Evolutionary conservation across 495 filamentous ascomycete species (phyloP), one percentile per base, ranked within the genome.

Genomic region (Hypoxylon lienhwacheense): DNA sequence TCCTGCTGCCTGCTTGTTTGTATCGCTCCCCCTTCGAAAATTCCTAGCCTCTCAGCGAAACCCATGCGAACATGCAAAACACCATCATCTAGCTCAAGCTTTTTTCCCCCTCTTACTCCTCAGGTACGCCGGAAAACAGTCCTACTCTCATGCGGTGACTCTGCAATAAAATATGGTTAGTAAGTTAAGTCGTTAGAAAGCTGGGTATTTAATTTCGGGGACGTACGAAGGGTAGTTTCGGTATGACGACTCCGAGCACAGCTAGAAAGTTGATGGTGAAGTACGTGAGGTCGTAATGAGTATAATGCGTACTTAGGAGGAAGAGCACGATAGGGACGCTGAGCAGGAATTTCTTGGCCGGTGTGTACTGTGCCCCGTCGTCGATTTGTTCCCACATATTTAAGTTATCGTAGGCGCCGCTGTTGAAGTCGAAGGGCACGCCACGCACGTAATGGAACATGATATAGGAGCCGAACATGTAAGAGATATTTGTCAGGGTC

Each of bases 341-440:
- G 62, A 98, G 83, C 52, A 98, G 73, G 71, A 97, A 98, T 72
- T 98, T 98, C 81, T 98, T 98, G 47, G 93, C 84, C 8, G 93
- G 93, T 4, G 93, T 98, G 75, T 97, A 98, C 68, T 98, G 93
- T 70, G 93, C 93, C 21, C 93, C 93, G 64, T 98, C 93, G 76
- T 98, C 93, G 67, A 98, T 98, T 77, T 98, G 93, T 77, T 98
- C 93, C 93, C 93, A 98, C 91, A 98, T 96, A 74, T 97, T 97
- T 59, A 97, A 81, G 68, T 97, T 97, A 73, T 98, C 93, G 77
- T 96, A 98, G 52, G 93, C 93, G 40, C 93, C 93, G n/a, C 90
- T 85, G 69, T 98, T 97, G 81, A 97, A 98, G 66, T 98, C 93
- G 73, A 98, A 98, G 11, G 93, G 93, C 43, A 97, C 90, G 67